Percentiles rank a stretch among this genome's conserved stretches.
These are phyloP conservation scores for Candida qinlingensis DNA, from an alignment of 805 yeast species.

Conservation along the genomic window DNA sequence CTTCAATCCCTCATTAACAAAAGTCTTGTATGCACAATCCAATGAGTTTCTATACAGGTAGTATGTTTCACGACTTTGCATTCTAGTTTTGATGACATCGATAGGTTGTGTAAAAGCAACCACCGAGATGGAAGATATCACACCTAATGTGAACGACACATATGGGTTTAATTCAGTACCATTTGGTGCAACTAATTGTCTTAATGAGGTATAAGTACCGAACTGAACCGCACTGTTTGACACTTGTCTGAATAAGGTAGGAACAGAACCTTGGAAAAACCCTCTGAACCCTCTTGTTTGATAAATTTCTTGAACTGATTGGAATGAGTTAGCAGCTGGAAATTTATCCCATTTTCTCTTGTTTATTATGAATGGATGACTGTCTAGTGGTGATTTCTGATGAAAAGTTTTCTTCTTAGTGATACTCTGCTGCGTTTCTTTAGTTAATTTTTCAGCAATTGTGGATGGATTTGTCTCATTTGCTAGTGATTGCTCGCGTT, in stretches of 20 bases:
- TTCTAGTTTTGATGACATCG: slow-evolving; percentile 80
- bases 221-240: slow-evolving; percentile 78
- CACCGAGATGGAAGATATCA: slow-evolving; percentile 65
- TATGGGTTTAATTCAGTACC: slow-evolving; percentile 31
- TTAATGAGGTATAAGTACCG: slow-evolving; percentile 72
- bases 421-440: background rate
- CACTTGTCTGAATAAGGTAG: slow-evolving; percentile 79
- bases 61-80: slow-evolving; percentile 73
- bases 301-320: slow-evolving; percentile 62
- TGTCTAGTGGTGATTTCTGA: slow-evolving; percentile 16
- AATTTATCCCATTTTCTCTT: slow-evolving; percentile 36
- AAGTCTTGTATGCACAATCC: slow-evolving; percentile 46
- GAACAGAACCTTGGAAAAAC: slow-evolving; percentile 73
- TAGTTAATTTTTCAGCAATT: slow-evolving; percentile 20
- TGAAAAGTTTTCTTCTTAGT: slow-evolving; percentile 27
- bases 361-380: slow-evolving; percentile 27
- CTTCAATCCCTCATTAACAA: slow-evolving; percentile 40
- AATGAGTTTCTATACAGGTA: slow-evolving; percentile 54
- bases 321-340: slow-evolving; percentile 50
- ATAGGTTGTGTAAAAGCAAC: slow-evolving; percentile 81
- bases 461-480: slow-evolving; percentile 23
- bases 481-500: slow-evolving; percentile 13
- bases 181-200: slow-evolving; percentile 62
- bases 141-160: slow-evolving; percentile 40
- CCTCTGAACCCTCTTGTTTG: slow-evolving; percentile 68